These are phyloP conservation scores for Stylosanthes scabra DNA, from an alignment of 331 rosid species.

Conservation along the genomic window DNA sequence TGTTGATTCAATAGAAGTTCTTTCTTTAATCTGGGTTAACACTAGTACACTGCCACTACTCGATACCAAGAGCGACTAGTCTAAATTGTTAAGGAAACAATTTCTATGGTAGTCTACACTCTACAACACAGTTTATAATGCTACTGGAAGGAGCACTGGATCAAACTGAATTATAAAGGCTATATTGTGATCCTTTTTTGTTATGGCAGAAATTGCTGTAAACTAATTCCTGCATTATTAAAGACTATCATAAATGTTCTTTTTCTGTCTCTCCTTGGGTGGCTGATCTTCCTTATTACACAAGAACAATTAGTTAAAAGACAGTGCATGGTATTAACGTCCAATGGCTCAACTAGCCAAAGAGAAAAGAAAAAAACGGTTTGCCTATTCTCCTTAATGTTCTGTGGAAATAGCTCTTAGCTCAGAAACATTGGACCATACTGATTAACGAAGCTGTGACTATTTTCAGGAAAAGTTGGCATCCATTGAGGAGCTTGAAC, in stretches of 20 bases:
- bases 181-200: conserved; percentile 17
- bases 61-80: neutral
- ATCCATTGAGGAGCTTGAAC: conserved; percentile 80
- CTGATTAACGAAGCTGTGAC: conserved; percentile 35
- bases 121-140: conserved; percentile 16
- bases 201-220: conserved; percentile 23
- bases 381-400: neutral
- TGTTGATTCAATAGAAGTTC: neutral
- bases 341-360: conserved; percentile 3
- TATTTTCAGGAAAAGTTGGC: conserved; percentile 81
- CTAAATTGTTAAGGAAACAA: neutral
- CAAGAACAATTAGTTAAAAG: conserved; percentile 6
- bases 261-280: neutral
- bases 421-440: conserved; percentile 23
- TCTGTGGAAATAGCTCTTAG: neutral
- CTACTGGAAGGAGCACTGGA: neutral
- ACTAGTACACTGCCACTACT: neutral
- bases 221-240: neutral
- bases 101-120: conserved; percentile 13
- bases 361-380: neutral
- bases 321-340: neutral
- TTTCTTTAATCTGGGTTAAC: neutral
- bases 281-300: neutral
- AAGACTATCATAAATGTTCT: neutral
- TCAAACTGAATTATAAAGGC: conserved; percentile 8